Percentiles rank a stretch among this genome's conserved stretches.
phyloP scores from a whole-genome alignment of 352 stramenopile genomes.

The Phytophthora pseudosyringae region DNA sequence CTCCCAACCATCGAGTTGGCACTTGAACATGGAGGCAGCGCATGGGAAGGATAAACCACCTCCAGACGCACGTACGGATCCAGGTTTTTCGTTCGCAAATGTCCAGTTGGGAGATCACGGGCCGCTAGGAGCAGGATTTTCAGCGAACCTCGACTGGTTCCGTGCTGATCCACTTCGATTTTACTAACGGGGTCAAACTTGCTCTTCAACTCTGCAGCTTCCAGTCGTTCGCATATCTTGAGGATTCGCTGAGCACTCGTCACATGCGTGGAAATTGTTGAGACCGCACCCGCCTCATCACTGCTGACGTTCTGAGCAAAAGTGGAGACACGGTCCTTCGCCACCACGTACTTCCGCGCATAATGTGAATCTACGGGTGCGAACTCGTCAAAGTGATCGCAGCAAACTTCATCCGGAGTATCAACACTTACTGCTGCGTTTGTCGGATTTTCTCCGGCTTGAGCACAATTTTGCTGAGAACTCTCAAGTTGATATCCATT shows the following conservation, averaged over 20 bases:
- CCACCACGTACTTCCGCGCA: conserved; percentile 46
- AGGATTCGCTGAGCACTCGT: conserved; percentile 55
- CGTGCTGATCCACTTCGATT: conserved; percentile 70
- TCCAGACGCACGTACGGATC: conserved; percentile 73
- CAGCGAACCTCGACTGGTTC: conserved; percentile 56
- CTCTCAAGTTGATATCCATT: conserved; percentile 13
- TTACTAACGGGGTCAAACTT: conserved; percentile 53
- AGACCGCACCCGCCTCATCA: conserved; percentile 8
- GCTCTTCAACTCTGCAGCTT: conserved; percentile 48
- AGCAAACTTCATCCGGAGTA: conserved; percentile 37
- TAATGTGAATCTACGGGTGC: conserved; percentile 54
- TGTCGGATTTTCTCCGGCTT: conserved; percentile 3
- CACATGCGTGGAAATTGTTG: conserved; percentile 19
- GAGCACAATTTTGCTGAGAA: not conserved
- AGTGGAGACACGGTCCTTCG: conserved; percentile 36
- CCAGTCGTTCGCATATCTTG: conserved; percentile 64
- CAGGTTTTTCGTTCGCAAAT: conserved; percentile 75
- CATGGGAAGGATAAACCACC: conserved; percentile 61
- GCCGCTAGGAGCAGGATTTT: conserved; percentile 61
- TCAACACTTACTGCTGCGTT: not conserved
- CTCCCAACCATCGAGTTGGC: conserved; percentile 14
- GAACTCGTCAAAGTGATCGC: conserved; percentile 60
- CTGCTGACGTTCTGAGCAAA: conserved; percentile 27
- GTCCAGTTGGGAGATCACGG: conserved; percentile 60
- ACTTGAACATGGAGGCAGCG: conserved; percentile 12